These are phyloP conservation scores for Phytopythium oedochilum DNA, from an alignment of 352 stramenopile species.

Conservation along the genomic window DNA sequence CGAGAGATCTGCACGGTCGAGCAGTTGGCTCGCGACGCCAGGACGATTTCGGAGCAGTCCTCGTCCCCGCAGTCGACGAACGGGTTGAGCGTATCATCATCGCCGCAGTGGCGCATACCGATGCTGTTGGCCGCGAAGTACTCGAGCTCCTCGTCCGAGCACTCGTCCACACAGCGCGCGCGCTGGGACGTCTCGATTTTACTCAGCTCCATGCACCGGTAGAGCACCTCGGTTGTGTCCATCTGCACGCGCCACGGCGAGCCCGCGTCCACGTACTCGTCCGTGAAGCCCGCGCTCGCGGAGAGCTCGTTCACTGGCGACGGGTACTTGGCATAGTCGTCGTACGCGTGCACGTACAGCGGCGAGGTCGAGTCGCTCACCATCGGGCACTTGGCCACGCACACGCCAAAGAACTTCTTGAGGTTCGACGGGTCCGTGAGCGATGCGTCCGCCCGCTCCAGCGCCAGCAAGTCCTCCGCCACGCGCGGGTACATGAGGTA, in stretches of 20 bases:
- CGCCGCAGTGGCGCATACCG: conserved; percentile 31
- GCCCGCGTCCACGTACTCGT: conserved; percentile 49
- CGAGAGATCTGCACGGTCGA: conserved; percentile 44
- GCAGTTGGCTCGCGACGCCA: conserved; percentile 33
- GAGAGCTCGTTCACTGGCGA: conserved; percentile 32
- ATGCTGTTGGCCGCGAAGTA: conserved; percentile 22
- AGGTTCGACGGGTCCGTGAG: conserved; percentile 23
- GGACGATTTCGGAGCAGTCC: conserved; percentile 42
- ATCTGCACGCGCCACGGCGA: conserved; percentile 61
- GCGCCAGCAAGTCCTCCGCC: conserved; percentile 43
- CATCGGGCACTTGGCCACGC: conserved; percentile 42
- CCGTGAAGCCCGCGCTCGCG: conserved; percentile 11
- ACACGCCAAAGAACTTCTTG: conserved; percentile 47
- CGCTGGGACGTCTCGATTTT: conserved; percentile 36
- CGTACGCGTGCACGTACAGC: conserved; percentile 60
- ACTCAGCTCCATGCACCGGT: conserved; percentile 65
- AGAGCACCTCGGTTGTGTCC: conserved; percentile 59
- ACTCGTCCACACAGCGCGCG: conserved; percentile 66
- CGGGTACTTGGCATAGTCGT: conserved; percentile 33
- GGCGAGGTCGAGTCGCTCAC: conserved; percentile 23
- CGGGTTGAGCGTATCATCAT: conserved; percentile 36
- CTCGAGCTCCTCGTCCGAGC: conserved; percentile 27
- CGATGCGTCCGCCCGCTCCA: conserved; percentile 11
- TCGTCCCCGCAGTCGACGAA: conserved; percentile 44
- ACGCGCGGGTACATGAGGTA: conserved; percentile 73